These are phyloP conservation scores for Pneumocystis jirovecii DNA, from an alignment of 1,139 yeast genomes.

Conservation along the genomic window DNA sequence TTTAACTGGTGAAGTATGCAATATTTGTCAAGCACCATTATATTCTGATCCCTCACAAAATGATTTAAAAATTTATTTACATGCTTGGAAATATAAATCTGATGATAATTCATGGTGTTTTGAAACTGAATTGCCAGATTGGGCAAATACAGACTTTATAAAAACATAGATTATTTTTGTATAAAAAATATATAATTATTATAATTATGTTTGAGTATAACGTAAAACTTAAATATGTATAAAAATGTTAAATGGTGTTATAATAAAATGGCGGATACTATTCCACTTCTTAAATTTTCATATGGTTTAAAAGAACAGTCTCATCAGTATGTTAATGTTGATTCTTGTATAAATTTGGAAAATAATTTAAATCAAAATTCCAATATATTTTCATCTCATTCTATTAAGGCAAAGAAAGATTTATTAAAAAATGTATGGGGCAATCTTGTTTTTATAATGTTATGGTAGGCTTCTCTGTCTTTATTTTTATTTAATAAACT, in stretches of 20 bases:
- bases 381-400: neutral
- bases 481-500: neutral
- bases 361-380: neutral
- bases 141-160: constrained; percentile 39
- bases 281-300: neutral
- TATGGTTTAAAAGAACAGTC: neutral
- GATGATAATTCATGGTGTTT: constrained; percentile 52
- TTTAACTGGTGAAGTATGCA: constrained; percentile 43
- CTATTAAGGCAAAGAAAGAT: neutral
- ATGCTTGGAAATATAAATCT: constrained; percentile 56
- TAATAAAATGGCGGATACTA: neutral
- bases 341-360: neutral
- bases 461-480: neutral
- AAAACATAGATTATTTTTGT: neutral
- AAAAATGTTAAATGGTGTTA: neutral
- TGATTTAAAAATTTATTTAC: constrained; percentile 78
- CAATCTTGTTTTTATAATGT: neutral
- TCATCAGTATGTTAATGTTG: neutral
- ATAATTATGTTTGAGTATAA: neutral
- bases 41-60: constrained; percentile 81
- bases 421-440: neutral
- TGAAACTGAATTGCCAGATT: constrained; percentile 64
- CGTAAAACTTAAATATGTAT: neutral
- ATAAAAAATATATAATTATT: constrained; percentile 1
- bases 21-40: constrained; percentile 52